Evolutionary conservation across 2,329 filamentous ascomycete species (phyloP).

Genomic region (Phaeosphaeria sp.): DNA sequence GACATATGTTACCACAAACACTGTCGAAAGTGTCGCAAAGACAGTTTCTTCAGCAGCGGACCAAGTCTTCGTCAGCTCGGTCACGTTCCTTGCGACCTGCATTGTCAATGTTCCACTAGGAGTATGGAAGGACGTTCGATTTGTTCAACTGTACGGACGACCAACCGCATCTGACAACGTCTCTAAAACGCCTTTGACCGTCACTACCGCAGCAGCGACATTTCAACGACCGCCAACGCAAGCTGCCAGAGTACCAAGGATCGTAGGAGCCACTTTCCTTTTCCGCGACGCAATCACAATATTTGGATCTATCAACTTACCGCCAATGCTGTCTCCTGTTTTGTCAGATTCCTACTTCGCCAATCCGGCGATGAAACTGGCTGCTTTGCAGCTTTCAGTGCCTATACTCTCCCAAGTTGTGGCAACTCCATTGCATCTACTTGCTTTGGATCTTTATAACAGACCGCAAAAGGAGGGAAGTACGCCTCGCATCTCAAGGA

Average conservation of each 20-base stretch:
- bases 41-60: conserved; percentile 16
- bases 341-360: conserved; percentile 24
- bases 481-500: conserved; percentile 12
- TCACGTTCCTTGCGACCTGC: conserved; percentile 36
- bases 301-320: conserved; percentile 38
- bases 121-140: conserved; percentile 38
- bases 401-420: conserved; percentile 37
- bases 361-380: conserved; percentile 24
- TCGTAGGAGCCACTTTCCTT: conserved; percentile 33
- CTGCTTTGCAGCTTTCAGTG: conserved; percentile 33
- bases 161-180: conserved; percentile 3
- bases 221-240: conserved; percentile 1
- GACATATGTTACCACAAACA: conserved; percentile 36
- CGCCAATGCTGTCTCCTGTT: conserved; percentile 26
- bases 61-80: conserved; percentile 21
- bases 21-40: conserved; percentile 25
- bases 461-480: conserved; percentile 8
- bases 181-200: not conserved
- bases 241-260: conserved; percentile 15
- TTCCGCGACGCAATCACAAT: conserved; percentile 40
- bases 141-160: conserved; percentile 34
- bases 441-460: conserved; percentile 34
- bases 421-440: conserved; percentile 34
- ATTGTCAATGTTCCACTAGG: conserved; percentile 35
- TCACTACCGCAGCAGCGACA: not conserved